Evolutionary conservation across 2,329 filamentous ascomycete species (phyloP).

Genomic region (Curvularia eragrostidis): DNA sequence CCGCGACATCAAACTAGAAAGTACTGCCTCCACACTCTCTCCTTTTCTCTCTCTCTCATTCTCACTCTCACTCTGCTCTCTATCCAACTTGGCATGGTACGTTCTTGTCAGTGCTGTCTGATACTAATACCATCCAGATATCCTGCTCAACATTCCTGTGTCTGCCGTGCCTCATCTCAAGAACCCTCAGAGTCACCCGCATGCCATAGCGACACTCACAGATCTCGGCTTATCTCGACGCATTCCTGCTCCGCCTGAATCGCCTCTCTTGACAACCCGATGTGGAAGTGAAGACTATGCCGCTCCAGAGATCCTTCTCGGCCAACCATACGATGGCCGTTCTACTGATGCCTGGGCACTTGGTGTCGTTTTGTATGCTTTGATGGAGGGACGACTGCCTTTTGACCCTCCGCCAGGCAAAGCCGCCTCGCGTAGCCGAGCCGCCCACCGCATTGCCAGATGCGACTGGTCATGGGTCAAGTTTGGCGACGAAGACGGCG

Average conservation of each 20-base stretch:
- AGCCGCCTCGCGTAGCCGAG: slow-evolving; percentile 74
- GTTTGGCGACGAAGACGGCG: slow-evolving; percentile 82
- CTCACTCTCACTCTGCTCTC: slow-evolving; percentile 24
- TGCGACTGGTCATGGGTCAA: slow-evolving; percentile 96
- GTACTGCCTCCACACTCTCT: slow-evolving; percentile 60
- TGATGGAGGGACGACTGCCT: slow-evolving; percentile 89
- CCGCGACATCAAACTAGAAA: slow-evolving; percentile 97
- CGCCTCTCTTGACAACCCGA: slow-evolving; percentile 87
- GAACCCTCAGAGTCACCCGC: slow-evolving; percentile 77
- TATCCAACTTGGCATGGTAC: slow-evolving; percentile 23
- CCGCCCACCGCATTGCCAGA: slow-evolving; percentile 91
- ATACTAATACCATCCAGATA: slow-evolving; percentile 65
- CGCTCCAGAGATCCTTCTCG: slow-evolving; percentile 94
- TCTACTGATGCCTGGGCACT: slow-evolving; percentile 94
- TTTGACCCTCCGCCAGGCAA: slow-evolving; percentile 89
- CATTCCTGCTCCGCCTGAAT: slow-evolving; percentile 74
- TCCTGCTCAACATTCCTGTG: slow-evolving; percentile 83
- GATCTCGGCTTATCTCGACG: slow-evolving; percentile 89
- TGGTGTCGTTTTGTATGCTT: slow-evolving; percentile 88
- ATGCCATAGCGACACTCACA: slow-evolving; percentile 85
- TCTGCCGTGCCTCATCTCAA: slow-evolving; percentile 67
- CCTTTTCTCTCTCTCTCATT: not conserved
- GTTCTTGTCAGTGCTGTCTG: slow-evolving; percentile 28
- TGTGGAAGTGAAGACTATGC: slow-evolving; percentile 98
- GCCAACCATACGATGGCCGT: slow-evolving; percentile 91